Percentiles rank a stretch among this genome's conserved stretches.
These are phyloP conservation scores for Exophiala calicioides DNA, from an alignment of 2,329 filamentous ascomycete species.

Conservation along the genomic window DNA sequence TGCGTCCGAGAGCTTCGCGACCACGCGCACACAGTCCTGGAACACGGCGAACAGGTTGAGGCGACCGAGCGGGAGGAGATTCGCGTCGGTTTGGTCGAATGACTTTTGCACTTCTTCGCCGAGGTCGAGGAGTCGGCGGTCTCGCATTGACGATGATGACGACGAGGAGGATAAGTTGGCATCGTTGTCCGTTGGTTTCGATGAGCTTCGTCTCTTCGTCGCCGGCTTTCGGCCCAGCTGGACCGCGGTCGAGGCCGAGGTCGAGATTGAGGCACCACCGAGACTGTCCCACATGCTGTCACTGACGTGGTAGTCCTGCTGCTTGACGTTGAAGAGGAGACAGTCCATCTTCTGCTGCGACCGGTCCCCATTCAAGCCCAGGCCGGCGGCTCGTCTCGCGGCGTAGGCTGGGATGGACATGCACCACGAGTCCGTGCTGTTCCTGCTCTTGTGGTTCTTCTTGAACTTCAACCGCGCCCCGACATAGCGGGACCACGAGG, in stretches of 20 bases:
- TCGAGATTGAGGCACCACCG: no score
- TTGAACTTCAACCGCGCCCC: slow-evolving; percentile 35
- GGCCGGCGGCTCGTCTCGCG: slow-evolving; percentile 33
- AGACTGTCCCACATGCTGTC: slow-evolving; percentile 19
- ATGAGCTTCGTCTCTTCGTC: background rate
- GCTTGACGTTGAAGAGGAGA: slow-evolving; percentile 31
- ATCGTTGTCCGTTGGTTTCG: background rate
- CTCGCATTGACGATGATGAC: no score
- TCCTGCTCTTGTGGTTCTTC: slow-evolving; percentile 30
- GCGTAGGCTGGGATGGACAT: slow-evolving; percentile 33
- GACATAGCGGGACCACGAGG: slow-evolving; percentile 32
- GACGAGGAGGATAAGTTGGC: no score
- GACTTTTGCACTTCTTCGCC: background rate
- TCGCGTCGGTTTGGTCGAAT: background rate
- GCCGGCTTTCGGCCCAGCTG: background rate
- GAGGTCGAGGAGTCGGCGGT: slow-evolving; percentile 2
- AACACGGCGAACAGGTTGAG: slow-evolving; percentile 34
- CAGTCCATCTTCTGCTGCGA: slow-evolving; percentile 17
- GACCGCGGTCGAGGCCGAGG: background rate
- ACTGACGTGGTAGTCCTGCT: slow-evolving; percentile 27
- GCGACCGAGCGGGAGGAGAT: slow-evolving; percentile 24
- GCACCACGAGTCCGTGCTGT: slow-evolving; percentile 29
- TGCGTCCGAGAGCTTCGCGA: slow-evolving; percentile 30
- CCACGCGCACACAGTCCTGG: slow-evolving; percentile 29
- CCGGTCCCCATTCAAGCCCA: slow-evolving; percentile 23